phyloP scores from a whole-genome alignment of 192 early-diverging fungal genomes.

The Spizellomyces punctatus region DNA sequence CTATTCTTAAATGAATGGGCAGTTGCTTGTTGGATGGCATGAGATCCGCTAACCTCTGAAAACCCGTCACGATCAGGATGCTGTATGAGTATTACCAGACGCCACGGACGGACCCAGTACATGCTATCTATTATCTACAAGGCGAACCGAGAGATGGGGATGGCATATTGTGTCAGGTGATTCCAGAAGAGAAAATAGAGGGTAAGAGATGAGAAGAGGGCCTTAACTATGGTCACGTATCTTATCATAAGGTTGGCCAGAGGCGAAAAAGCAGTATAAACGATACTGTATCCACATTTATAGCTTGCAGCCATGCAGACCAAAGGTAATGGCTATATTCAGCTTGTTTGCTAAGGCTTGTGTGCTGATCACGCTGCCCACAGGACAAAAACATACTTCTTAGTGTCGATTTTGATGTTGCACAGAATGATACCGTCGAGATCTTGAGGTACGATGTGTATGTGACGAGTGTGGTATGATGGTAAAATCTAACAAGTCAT shows the following conservation, averaged over 20 bases:
- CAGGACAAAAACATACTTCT: constrained; percentile 14
- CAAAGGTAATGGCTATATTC: background rate
- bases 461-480: too few relatives aligned
- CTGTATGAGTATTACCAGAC: constrained; percentile 20
- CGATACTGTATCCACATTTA: constrained; percentile 22
- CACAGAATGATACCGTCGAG: constrained; percentile 21
- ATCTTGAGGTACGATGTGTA: constrained; percentile 9
- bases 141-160: background rate
- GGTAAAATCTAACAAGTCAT: too few relatives aligned
- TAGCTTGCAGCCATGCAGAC: constrained; percentile 20
- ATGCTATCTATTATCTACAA: constrained; percentile 27
- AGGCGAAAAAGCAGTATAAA: constrained; percentile 15
- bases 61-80: constrained; percentile 1
- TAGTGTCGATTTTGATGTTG: constrained; percentile 24
- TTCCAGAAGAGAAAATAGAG: constrained; percentile 9
- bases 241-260: background rate
- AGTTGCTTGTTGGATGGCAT: background rate
- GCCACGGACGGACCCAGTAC: background rate
- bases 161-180: constrained; percentile 6
- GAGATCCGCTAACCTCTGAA: background rate
- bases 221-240: background rate
- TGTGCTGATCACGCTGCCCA: background rate
- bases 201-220: background rate
- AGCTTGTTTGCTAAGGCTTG: background rate
- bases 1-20: background rate